These are phyloP conservation scores for Aspergillus awamori DNA, from an alignment of 2,329 filamentous ascomycete genomes.

Conservation along the genomic window DNA sequence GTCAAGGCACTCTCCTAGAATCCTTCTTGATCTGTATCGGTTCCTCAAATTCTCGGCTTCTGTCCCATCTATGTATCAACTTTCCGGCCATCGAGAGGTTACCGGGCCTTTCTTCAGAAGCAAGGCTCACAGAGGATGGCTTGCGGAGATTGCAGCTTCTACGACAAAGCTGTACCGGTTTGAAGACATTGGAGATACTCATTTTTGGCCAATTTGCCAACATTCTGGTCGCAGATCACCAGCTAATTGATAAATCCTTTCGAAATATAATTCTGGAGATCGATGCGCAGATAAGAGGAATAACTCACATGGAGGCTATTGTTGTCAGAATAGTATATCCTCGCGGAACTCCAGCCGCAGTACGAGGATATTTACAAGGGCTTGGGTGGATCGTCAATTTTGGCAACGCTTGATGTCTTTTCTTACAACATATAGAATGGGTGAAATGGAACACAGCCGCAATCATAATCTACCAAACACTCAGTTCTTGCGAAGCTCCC, in stretches of 20 bases:
- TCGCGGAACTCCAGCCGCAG: background rate
- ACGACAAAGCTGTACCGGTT: background rate
- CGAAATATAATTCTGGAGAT: conserved; percentile 1
- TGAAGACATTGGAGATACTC: conserved; percentile 9
- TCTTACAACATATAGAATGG: background rate
- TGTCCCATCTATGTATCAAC: conserved; percentile 8
- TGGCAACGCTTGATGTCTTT: background rate
- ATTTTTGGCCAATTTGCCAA: background rate
- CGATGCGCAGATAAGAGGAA: background rate
- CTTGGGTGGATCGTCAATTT: conserved; percentile 14
- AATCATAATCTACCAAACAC: no score
- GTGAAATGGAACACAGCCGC: background rate
- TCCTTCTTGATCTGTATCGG: conserved; percentile 13
- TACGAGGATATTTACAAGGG: conserved; percentile 4
- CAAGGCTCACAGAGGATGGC: conserved; percentile 4
- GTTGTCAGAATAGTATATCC: conserved; percentile 1
- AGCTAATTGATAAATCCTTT: background rate
- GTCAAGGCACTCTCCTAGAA: background rate
- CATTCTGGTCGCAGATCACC: background rate
- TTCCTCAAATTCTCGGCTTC: background rate
- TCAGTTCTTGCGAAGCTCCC: no score
- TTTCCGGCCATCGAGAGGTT: conserved; percentile 9
- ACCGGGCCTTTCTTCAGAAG: background rate
- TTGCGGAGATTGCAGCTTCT: conserved; percentile 7
- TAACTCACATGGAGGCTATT: background rate